These are phyloP conservation scores for Globisporangium ultimum DNA, from an alignment of 352 stramenopile genomes.

Conservation along the genomic window DNA sequence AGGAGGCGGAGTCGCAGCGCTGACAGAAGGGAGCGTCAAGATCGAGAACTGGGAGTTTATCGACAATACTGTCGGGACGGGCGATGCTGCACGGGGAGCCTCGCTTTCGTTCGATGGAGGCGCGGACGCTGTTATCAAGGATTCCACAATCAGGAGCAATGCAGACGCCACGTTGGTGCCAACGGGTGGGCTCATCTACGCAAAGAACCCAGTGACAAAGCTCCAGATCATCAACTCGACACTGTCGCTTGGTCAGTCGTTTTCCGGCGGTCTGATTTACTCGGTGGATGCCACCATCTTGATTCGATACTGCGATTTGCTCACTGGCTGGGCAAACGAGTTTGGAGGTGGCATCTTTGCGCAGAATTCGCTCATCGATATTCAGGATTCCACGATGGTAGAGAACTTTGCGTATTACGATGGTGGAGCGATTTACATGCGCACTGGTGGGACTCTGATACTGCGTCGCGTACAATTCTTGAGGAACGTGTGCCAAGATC, in stretches of 20 bases:
- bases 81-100: slow-evolving; percentile 16
- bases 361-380: slow-evolving; percentile 17
- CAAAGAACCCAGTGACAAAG: slow-evolving; percentile 24
- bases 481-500: slow-evolving; percentile 37
- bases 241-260: slow-evolving; percentile 33
- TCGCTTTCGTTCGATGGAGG: slow-evolving; percentile 25
- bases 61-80: slow-evolving; percentile 31
- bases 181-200: slow-evolving; percentile 43
- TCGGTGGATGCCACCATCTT: slow-evolving; percentile 19
- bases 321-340: slow-evolving; percentile 29
- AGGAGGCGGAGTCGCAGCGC: slow-evolving; percentile 27
- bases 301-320: slow-evolving; percentile 33
- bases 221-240: slow-evolving; percentile 34
- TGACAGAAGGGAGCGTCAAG: slow-evolving; percentile 13
- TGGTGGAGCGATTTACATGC: slow-evolving; percentile 54
- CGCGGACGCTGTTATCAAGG: slow-evolving; percentile 16
- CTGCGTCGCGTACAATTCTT: slow-evolving; percentile 21
- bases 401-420: slow-evolving; percentile 60
- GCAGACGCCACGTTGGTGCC: slow-evolving; percentile 20
- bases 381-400: slow-evolving; percentile 22
- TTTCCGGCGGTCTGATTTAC: slow-evolving; percentile 48
- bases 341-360: slow-evolving; percentile 56
- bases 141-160: slow-evolving; percentile 31
- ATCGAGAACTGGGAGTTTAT: slow-evolving; percentile 28
- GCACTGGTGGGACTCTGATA: slow-evolving; percentile 19